Base-by-base conservation (phyloP, 306 rosid genomes). In the Neltuma alba region DNA sequence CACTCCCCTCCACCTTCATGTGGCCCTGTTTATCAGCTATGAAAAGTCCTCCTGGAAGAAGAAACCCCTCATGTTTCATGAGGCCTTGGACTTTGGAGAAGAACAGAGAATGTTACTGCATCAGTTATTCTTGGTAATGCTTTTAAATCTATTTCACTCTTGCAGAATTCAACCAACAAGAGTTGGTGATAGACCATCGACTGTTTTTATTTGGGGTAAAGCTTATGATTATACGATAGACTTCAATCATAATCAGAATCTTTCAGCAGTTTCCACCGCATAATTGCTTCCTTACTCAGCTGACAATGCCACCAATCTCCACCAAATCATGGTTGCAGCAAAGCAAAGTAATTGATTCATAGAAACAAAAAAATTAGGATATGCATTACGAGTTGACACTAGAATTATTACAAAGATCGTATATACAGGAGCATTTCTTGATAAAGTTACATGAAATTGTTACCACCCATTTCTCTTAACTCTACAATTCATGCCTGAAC, bases 401-500 rank as follows among this genome's bases (percentile, higher is more conserved):
- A 12, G 10, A 25, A 67, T 42, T 11, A 30, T 38, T 18, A 23
- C n/a, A 69, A 42, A 25, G 74, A 21, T 45, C 16, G 75, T 70
- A 38, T 45, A 16, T 70, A 28, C 21, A 40, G 25, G 28, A 41
- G 74, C 36, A 68, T 42, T 44, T 40, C 45, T 44, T 70, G 30
- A 18, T 18, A 47, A 37, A 7, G 76, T 33, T 23, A 33, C 47
- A 72, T 36, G 30, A 60, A 60, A 27, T 25, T 48, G 50, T 33
- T 18, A 13, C n/a, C 33, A 73, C 27, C 25, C 27, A 38, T 74
- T 78, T 72, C 81, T 74, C 8, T 58, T 0, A 57, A 41, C 87
- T 85, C 70, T 85, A 78, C 86, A 88, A 79, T 44, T 63, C 40
- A 38, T 34, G 20, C 41, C 50, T 61, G 38, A 57, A 60, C 73